Evolutionary conservation across 108 stramenopile species (phyloP).

Genomic region (Nitzschia sp.): DNA sequence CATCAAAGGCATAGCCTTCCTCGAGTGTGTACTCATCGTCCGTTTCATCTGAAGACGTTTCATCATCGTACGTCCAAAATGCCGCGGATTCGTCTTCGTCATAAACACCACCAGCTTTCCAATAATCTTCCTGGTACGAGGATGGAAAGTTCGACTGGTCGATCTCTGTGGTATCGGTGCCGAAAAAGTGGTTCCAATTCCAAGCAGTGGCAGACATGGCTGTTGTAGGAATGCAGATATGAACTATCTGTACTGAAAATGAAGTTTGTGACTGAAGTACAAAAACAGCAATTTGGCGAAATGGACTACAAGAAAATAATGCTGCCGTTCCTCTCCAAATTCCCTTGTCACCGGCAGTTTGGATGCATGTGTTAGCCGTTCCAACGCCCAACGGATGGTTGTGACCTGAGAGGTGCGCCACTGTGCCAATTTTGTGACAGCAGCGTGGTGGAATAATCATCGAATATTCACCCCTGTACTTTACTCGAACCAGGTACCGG

Average conservation of each 20-base stretch:
- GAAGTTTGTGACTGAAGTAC: no score
- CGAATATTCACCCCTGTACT: no score
- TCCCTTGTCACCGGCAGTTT: background rate
- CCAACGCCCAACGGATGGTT: slow-evolving; percentile 9
- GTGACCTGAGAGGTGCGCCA: background rate
- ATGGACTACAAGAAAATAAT: no score
- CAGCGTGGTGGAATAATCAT: no score
- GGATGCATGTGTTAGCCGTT: background rate
- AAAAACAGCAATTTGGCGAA: no score
- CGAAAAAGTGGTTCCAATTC: background rate
- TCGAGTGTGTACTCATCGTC: background rate
- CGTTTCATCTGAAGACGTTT: background rate
- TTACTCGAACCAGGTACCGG: no score
- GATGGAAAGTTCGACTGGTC: no score
- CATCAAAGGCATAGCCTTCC: background rate
- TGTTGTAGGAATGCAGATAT: no score
- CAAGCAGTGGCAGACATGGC: background rate
- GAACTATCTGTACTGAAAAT: no score
- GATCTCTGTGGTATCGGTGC: no score
- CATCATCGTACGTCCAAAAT: background rate
- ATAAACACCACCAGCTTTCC: no score
- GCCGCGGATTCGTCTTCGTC: background rate
- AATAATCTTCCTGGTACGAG: no score
- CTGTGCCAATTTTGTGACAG: background rate
- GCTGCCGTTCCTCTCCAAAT: background rate